phyloP scores from a whole-genome alignment of 305 asterid species.

The Solanum chacoense region DNA sequence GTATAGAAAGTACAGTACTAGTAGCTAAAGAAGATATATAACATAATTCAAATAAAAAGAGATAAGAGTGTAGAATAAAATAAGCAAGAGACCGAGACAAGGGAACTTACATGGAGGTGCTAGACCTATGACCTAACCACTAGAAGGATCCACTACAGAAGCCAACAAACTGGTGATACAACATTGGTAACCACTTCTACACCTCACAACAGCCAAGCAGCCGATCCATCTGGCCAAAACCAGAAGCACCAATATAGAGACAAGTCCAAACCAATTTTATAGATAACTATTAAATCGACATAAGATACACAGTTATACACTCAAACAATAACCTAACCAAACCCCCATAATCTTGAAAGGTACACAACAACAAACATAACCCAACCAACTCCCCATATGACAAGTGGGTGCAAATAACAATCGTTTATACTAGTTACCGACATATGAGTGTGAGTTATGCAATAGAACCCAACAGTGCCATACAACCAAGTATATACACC shows the following conservation, averaged over 20 bases:
- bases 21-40: not conserved
- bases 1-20: not conserved
- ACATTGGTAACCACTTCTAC: not conserved
- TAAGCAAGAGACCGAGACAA: not conserved
- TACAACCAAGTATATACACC: not conserved
- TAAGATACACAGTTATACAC: not conserved
- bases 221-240: not conserved
- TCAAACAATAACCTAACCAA: not conserved
- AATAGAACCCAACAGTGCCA: not conserved
- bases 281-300: not conserved
- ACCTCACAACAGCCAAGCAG: not conserved
- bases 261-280: not conserved
- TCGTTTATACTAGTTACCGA: not conserved
- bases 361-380: not conserved
- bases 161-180: no score
- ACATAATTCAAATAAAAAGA: no score
- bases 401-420: not conserved
- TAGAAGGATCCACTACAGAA: no score
- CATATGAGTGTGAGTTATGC: not conserved
- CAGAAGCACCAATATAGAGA: not conserved
- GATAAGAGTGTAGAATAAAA: not conserved
- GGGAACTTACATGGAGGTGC: not conserved
- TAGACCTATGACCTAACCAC: no score
- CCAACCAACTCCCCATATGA: not conserved
- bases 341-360: not conserved